Evolutionary conservation across 768 basidiomycete genomes (phyloP).

Genomic region (Phaeotremella fagi): DNA sequence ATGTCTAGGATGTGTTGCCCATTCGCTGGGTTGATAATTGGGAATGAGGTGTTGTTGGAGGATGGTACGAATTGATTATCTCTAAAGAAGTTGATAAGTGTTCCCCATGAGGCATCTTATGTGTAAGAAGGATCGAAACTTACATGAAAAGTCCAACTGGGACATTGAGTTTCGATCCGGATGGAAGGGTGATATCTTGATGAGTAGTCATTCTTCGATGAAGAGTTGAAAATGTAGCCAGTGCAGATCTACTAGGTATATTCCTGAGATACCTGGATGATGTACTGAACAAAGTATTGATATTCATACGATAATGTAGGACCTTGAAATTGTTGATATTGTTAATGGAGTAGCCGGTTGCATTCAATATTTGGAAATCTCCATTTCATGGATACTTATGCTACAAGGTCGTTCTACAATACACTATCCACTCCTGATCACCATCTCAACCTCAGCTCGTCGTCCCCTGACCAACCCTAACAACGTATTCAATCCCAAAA

Average conservation of each 20-base stretch:
- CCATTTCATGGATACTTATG: too few relatives aligned
- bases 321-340: too few relatives aligned
- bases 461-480: slow-evolving; percentile 60
- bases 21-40: slow-evolving; percentile 55
- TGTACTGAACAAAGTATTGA: too few relatives aligned
- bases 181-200: background rate
- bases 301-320: too few relatives aligned
- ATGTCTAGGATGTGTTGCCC: slow-evolving; percentile 55
- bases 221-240: background rate
- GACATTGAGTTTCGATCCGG: slow-evolving; percentile 4
- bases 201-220: background rate
- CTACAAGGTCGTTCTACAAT: too few relatives aligned
- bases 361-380: too few relatives aligned
- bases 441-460: slow-evolving; percentile 53
- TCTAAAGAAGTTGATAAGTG: background rate
- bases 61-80: slow-evolving; percentile 3
- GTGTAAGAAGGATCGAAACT: background rate
- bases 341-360: too few relatives aligned
- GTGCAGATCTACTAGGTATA: too few relatives aligned
- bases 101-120: background rate
- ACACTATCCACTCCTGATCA: too few relatives aligned
- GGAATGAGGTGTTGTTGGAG: slow-evolving; percentile 21
- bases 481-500: slow-evolving; percentile 67
- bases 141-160: slow-evolving; percentile 26
- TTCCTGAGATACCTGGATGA: too few relatives aligned